Evolutionary conservation across 495 filamentous ascomycete genomes (phyloP), one percentile per base, ranked within the genome.

Genomic region (Cudoniella acicularis): DNA sequence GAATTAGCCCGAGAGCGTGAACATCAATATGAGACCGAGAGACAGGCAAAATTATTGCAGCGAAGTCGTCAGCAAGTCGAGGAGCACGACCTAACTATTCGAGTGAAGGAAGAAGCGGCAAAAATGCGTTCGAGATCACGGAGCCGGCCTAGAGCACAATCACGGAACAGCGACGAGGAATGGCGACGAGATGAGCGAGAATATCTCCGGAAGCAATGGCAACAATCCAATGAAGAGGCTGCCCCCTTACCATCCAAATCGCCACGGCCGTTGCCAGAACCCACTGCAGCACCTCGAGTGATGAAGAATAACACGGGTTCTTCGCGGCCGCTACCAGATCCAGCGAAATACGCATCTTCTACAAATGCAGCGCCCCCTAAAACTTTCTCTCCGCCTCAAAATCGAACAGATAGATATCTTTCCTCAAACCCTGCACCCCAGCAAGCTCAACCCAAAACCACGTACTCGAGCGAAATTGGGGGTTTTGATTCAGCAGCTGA

Each of bases 1-100:
- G 88, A 91, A 67, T 76, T 84, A 60, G 94, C 94, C 2, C 88
- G 92, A 60, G 85, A 93, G 61, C 85, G 94, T 10, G 94, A 98
- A 67, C 80, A 79, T 41, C 79, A 91, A 67, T 98, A 97, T 65
- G 82, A 96, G 70, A 78, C 77, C 42, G 91, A 92, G 68, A 84
- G 92, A 46, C 85, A 92, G 69, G 84, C 79, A 40, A 80, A 82
- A 18, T 64, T 57, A 1, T 56, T 54, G 13, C 48, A 49, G 10
- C 26, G 54, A 41, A 57, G 48, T 20, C 59, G 50, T 11, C 62
- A 61, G 23, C 18, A 22, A 16, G 27, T 64, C 9, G 63, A 69
- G 46, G 56, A 70, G 43, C 65, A 72, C 46, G 67, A 68, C 54
- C 26, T 68, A 10, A 22, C 45, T 2, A 51, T 57, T 17, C 57